Conservation (phyloP, 768 basidiomycete genomes). For the Tulasnella calospora region DNA sequence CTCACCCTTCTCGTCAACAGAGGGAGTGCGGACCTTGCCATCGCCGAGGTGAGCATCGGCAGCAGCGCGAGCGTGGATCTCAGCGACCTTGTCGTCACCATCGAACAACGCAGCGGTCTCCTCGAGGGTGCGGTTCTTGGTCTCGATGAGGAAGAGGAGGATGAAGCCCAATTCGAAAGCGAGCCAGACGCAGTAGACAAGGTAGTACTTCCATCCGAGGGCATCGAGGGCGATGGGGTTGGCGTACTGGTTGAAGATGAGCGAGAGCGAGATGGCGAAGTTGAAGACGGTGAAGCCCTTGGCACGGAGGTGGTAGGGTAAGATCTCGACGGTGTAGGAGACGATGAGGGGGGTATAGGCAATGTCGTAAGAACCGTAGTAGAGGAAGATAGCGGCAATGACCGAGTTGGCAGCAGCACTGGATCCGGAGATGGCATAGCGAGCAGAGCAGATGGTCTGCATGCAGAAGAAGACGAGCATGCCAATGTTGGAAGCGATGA, state of each 20-base stretch:
- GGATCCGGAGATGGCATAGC: slow-evolving; percentile 34
- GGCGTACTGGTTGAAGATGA: slow-evolving; percentile 87
- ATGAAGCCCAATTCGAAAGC: slow-evolving; percentile 59
- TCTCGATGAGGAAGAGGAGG: slow-evolving; percentile 50
- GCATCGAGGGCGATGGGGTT: slow-evolving; percentile 69
- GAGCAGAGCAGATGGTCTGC: slow-evolving; percentile 56
- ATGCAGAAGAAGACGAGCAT: slow-evolving; percentile 43
- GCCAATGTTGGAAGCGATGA: slow-evolving; percentile 39
- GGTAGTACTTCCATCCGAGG: slow-evolving; percentile 74
- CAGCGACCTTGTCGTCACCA: slow-evolving; percentile 51
- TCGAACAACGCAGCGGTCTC: slow-evolving; percentile 81
- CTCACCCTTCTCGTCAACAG: slow-evolving; percentile 20
- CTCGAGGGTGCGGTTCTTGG: slow-evolving; percentile 56
- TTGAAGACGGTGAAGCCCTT: slow-evolving; percentile 82
- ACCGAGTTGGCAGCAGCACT: slow-evolving; percentile 49
- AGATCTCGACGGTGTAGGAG: slow-evolving; percentile 82
- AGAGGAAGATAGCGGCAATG: slow-evolving; percentile 81
- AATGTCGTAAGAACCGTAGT: slow-evolving; percentile 73
- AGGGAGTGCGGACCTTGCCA: slow-evolving; percentile 8
- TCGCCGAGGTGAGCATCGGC: background rate
- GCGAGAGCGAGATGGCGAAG: slow-evolving; percentile 67
- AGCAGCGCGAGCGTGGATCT: slow-evolving; percentile 24
- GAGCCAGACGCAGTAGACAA: slow-evolving; percentile 70
- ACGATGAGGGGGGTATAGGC: slow-evolving; percentile 85
- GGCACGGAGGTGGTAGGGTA: slow-evolving; percentile 76